Conservation (phyloP, 345 rosid genomes). For the Euphorbia lathyris region DNA sequence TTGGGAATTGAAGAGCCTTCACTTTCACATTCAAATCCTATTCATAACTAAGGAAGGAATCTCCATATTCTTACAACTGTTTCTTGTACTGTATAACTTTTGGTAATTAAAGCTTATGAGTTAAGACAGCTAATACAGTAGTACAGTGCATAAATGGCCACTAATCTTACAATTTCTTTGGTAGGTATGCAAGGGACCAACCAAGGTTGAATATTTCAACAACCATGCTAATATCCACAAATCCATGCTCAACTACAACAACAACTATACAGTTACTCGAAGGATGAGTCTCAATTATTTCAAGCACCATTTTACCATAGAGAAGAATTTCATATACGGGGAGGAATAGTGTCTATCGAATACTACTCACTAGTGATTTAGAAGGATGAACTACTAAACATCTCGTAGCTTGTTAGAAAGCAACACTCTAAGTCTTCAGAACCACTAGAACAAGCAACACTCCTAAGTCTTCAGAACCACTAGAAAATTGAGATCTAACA, state of each 20-base stretch:
- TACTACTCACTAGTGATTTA: neutral
- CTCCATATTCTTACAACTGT: neutral
- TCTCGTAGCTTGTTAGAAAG: neutral
- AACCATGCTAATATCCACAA: neutral
- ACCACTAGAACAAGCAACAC: slow-evolving; percentile 3
- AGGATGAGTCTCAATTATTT: no score
- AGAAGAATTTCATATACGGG: no score
- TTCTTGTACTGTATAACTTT: slow-evolving; percentile 5
- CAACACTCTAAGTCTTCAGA: neutral
- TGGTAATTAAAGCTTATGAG: slow-evolving; percentile 10
- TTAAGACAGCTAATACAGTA: slow-evolving; percentile 10
- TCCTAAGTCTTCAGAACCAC: neutral
- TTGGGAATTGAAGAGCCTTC: neutral
- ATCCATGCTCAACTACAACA: neutral
- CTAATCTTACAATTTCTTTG: neutral
- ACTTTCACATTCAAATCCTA: neutral
- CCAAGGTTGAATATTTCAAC: slow-evolving; percentile 5
- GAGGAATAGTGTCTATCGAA: no score
- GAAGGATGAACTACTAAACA: neutral
- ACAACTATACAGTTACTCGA: no score
- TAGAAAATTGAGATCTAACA: neutral
- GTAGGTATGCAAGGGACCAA: neutral
- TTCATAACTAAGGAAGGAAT: neutral
- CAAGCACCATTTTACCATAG: no score
- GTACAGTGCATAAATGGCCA: no score